phyloP scores from a whole-genome alignment of 306 rosid species.

The Trifolium repens region DNA sequence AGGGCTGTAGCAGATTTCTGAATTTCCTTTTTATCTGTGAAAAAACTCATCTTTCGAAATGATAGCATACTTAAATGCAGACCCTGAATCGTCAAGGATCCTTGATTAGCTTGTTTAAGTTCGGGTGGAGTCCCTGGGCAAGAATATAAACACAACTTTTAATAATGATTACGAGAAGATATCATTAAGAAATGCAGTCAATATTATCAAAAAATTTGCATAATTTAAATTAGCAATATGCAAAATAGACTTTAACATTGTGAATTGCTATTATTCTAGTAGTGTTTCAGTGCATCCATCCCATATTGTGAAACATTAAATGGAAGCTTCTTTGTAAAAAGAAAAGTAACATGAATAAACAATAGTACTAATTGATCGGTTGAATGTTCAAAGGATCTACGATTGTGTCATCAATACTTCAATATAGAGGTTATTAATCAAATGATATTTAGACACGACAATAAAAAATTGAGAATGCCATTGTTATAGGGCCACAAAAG shows the following conservation, averaged over 20 bases:
- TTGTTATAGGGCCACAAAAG: constrained; percentile 14
- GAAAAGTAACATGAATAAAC: background rate
- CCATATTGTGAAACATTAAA: background rate
- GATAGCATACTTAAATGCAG: constrained; percentile 81
- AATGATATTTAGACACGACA: constrained; percentile 4
- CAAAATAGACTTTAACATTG: constrained; percentile 4
- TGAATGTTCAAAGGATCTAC: constrained; percentile 16
- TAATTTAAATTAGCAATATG: constrained; percentile 16
- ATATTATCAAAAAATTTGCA: constrained; percentile 24
- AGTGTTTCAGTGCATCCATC: constrained; percentile 8
- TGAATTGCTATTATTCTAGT: constrained; percentile 4
- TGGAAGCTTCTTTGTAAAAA: background rate
- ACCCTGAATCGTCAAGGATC: constrained; percentile 86
- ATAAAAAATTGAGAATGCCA: constrained; percentile 7
- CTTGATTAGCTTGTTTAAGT: constrained; percentile 68
- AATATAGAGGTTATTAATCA: constrained; percentile 9
- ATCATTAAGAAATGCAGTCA: constrained; percentile 21
- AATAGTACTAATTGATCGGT: background rate
- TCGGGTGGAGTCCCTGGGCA: constrained; percentile 66
- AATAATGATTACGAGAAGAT: constrained; percentile 34
- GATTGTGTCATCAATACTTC: background rate
- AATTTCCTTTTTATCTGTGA: constrained; percentile 91
- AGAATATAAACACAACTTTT: constrained; percentile 33
- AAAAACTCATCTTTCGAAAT: constrained; percentile 80
- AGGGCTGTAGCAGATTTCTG: constrained; percentile 91